Conservation (phyloP, 768 basidiomycete genomes). For the Lentinula detonsa region DNA sequence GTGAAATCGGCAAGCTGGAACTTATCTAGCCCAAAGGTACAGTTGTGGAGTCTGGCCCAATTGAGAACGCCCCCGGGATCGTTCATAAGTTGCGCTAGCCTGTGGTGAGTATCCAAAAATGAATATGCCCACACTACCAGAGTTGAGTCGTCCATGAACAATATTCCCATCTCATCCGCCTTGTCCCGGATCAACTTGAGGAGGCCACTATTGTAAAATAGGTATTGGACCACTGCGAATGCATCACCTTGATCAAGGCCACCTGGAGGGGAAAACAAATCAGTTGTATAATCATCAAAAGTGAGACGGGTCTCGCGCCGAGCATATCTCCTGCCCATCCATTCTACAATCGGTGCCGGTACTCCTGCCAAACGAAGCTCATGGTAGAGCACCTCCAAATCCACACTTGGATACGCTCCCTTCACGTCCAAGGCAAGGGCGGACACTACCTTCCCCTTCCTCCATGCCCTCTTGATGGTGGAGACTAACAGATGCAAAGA, state of each 20-base stretch:
- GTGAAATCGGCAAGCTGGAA: too few relatives aligned
- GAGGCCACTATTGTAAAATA: constrained; percentile 17
- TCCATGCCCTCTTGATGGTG: constrained; percentile 17
- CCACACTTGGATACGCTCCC: constrained; percentile 20
- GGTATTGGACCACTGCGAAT: constrained; percentile 17
- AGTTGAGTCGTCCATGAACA: constrained; percentile 15
- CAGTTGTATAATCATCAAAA: constrained; percentile 22
- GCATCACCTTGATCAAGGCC: constrained; percentile 23
- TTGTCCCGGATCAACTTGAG: constrained; percentile 10
- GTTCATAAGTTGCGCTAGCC: constrained; percentile 11
- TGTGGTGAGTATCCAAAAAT: constrained; percentile 3
- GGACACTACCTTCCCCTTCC: constrained; percentile 14
- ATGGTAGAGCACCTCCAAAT: constrained; percentile 12
- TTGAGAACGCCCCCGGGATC: too few relatives aligned
- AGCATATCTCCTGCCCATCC: constrained; percentile 11
- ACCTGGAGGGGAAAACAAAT: constrained; percentile 8
- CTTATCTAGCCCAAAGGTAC: too few relatives aligned
- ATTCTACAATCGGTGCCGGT: constrained; percentile 14
- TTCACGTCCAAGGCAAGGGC: constrained; percentile 23
- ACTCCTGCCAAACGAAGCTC: constrained; percentile 16
- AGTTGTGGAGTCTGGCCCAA: too few relatives aligned
- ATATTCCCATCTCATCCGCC: neutral
- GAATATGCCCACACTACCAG: constrained; percentile 4
- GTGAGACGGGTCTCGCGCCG: constrained; percentile 13
- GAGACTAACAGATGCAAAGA: constrained; percentile 17